Evolutionary conservation across 169 alveolate species (phyloP).

Genomic region (Plasmodium inui): DNA sequence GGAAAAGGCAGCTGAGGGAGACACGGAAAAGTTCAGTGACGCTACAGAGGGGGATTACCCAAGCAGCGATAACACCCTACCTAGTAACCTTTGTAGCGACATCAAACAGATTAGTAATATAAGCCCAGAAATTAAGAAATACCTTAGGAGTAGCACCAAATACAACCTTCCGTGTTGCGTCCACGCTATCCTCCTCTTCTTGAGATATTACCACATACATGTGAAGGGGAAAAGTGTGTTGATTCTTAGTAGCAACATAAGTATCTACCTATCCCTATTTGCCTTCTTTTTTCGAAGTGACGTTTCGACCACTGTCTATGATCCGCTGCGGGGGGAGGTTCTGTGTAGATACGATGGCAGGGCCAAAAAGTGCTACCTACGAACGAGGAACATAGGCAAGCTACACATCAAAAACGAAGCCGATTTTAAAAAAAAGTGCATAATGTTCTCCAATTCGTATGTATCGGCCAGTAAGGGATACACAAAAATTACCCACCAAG

Average conservation of each 20-base stretch:
- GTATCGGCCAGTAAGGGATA: neutral
- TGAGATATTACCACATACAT: slow-evolving; percentile 35
- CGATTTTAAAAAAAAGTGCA: slow-evolving; percentile 14
- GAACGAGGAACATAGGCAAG: slow-evolving; percentile 3
- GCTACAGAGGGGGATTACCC: neutral
- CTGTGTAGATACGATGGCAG: slow-evolving; percentile 32
- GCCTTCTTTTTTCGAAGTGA: slow-evolving; percentile 14
- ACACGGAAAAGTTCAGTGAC: neutral
- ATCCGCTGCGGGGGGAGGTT: slow-evolving; percentile 33
- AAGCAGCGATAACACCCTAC: neutral
- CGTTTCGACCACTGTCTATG: slow-evolving; percentile 54
- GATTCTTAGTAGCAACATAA: slow-evolving; percentile 51
- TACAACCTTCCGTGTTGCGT: slow-evolving; percentile 55
- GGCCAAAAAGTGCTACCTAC: neutral
- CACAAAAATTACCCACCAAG: neutral
- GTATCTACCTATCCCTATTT: slow-evolving; percentile 38
- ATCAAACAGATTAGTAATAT: neutral
- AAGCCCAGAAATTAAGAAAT: neutral
- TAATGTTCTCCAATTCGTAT: neutral
- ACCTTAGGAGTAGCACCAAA: slow-evolving; percentile 1
- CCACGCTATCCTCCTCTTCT: slow-evolving; percentile 25
- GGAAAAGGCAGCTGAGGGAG: neutral
- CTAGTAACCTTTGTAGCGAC: neutral
- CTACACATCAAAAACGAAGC: neutral
- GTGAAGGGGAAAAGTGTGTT: slow-evolving; percentile 17